A percentile compares a stretch with the other conserved stretches of the same genome.
These are phyloP conservation scores for Kuraishia piskuri DNA, from an alignment of 805 yeast species.

Conservation along the genomic window DNA sequence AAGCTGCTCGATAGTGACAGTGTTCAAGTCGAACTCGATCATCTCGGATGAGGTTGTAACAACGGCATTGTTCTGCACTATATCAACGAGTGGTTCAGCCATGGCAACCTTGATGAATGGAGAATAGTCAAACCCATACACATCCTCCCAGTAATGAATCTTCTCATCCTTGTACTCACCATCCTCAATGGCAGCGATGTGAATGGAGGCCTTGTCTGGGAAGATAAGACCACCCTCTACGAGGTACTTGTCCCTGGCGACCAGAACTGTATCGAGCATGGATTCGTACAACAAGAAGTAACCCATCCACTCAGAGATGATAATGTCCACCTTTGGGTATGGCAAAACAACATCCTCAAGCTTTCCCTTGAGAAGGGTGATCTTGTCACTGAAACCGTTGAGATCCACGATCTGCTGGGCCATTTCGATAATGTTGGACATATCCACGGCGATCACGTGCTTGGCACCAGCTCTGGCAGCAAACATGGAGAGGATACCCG, in stretches of 20 bases:
- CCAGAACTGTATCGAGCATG: slow-evolving; percentile 92
- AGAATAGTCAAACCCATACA: slow-evolving; percentile 92
- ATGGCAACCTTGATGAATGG: slow-evolving; percentile 83
- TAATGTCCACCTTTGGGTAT: slow-evolving; percentile 83
- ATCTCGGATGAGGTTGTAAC: slow-evolving; percentile 65
- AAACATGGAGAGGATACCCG: slow-evolving; percentile 96
- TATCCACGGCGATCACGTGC: slow-evolving; percentile 95
- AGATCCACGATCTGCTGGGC: slow-evolving; percentile 81
- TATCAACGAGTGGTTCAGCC: slow-evolving; percentile 92
- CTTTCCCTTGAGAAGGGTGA: slow-evolving; percentile 85
- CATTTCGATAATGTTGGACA: slow-evolving; percentile 93
- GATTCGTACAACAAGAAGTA: slow-evolving; percentile 92
- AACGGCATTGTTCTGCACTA: slow-evolving; percentile 70
- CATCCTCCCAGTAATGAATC: slow-evolving; percentile 91
- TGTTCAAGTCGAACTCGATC: slow-evolving; percentile 82
- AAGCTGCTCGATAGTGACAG: slow-evolving; percentile 74
- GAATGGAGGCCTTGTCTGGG: slow-evolving; percentile 90
- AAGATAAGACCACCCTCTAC: slow-evolving; percentile 81
- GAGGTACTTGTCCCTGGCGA: slow-evolving; percentile 87
- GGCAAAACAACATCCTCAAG: slow-evolving; percentile 89
- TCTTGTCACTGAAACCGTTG: slow-evolving; percentile 79
- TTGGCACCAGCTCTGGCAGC: slow-evolving; percentile 99
- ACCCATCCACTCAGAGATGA: slow-evolving; percentile 99
- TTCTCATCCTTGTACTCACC: slow-evolving; percentile 87
- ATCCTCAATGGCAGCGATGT: slow-evolving; percentile 89